Base-by-base conservation (phyloP, 2,329 filamentous ascomycete genomes). In the Sclerotinia minor region DNA sequence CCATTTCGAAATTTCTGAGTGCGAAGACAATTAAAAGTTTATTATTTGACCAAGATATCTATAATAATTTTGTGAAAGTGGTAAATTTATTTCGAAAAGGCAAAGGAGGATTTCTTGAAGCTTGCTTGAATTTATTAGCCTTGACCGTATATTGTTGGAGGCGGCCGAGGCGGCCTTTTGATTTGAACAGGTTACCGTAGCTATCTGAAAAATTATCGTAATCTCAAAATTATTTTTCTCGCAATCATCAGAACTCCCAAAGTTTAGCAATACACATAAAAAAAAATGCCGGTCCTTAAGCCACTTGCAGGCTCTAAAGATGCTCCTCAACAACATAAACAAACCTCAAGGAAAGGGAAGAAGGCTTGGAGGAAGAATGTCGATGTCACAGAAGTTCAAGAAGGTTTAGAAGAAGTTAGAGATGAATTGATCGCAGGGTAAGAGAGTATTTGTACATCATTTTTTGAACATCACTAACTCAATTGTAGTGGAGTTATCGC, bases 311-410 rank as follows among this genome's bases (percentile, higher is more conserved):
- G 80, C 69, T 80, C 84, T 47, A 79, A 80, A 17, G 80, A 83
- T 47, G 90, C 92, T 24, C 94, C 93, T 15, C 87, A 89, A 71
- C 92, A 96, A 73, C 88, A 90, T 80, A 93, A 87, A 71, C 95
- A 99, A 79, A 87, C 93, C 35, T 98, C 94, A 6, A 86, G 95
- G 77, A 99, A 99, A 79, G 95, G 96, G 75, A 98, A 98, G 81
- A 98, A 96, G 82, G 94, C 95, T 44, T 99, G 95, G 95, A 87
- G 95, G 77, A 99, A 98, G 80, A 97, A 99, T 81, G 92, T 99
- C 79, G 92, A 99, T 80, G 87, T 98, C 70, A 90, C 92, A 38
- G 89, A 96, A 71, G 87, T 99, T 35, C 86, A 94, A 75, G 82
- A 90, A 65, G 95, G 95, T 69, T 86, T 99, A 45, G 89, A 93